Evolutionary conservation across 2,329 filamentous ascomycete species (phyloP).

Genomic region (Diaporthe citrichinensis): DNA sequence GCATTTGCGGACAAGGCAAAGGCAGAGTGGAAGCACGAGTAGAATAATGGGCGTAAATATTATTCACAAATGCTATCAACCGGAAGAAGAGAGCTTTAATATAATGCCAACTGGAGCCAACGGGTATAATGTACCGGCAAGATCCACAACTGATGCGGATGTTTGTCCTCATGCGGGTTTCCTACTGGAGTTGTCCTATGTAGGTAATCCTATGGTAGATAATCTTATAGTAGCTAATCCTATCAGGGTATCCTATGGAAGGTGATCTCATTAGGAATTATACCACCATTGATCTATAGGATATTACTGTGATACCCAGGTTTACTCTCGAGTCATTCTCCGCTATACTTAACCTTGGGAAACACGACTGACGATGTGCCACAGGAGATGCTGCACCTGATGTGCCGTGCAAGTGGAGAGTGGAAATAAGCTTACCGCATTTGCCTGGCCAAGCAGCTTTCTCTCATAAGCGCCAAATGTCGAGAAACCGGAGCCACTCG

Average conservation of each 20-base stretch:
- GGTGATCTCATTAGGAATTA: background rate
- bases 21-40: conserved; percentile 89
- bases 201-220: background rate
- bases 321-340: background rate
- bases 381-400: conserved; percentile 8
- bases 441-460: conserved; percentile 39
- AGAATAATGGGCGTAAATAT: conserved; percentile 45
- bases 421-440: conserved; percentile 37
- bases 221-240: background rate
- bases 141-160: background rate
- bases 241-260: background rate
- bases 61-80: background rate
- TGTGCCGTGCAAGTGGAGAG: conserved; percentile 37
- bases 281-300: background rate
- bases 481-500: conserved; percentile 23
- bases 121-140: background rate
- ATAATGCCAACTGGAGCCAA: no score
- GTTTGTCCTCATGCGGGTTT: background rate
- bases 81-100: background rate
- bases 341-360: background rate
- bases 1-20: conserved; percentile 97
- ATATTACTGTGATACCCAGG: background rate
- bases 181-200: no score
- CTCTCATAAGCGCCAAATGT: conserved; percentile 38
- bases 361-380: background rate